Evolutionary conservation across 257 asterid genomes (phyloP), one percentile per base, ranked within the genome.

Genomic region (Euphrasia confusa): DNA sequence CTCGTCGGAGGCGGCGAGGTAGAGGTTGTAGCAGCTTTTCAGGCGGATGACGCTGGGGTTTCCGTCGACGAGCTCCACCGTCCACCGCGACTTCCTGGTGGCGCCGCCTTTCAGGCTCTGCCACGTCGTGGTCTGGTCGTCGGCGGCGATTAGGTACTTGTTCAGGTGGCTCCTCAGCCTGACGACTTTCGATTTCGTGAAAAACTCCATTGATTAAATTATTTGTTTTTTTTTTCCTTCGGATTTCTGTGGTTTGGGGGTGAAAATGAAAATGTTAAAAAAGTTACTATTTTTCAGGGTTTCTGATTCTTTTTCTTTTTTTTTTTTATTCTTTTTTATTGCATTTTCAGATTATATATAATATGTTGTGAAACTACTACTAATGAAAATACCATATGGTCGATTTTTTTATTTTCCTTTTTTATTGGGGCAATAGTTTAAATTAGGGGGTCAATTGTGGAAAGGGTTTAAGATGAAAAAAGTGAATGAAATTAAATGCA

Each of bases 1-100:
- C 52, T 45, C 52, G 52, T 45, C 52, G 52, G 52, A 45, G 52
- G 52, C 52, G 52, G 52, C 52, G 52, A 45, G 52, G 52, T 45
- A 45, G 18, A 17, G 52, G 52, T n/a, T 45, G 18, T 45, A 14
- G 52, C 52, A 45, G 18, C 52, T 45, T n/a, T 45, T 45, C 18
- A 45, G 52, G 52, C 52, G 52, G 18, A 45, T 11, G 52, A n/a
- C 17, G 52, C 5, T 14, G 52, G 18, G 15, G 9, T 45, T 14
- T 4, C 52, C 52, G 52, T 45, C 52, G 52, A 45, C 52, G 52
- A 45, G 21, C 52, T 45, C 52, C 52, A 45, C 52, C 18, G 17
- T n/a, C 52, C 52, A 45, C 52, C 52, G 52, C 7, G 52, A 45
- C 17, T 45, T 45, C 18, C 52, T 45, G 52, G 52, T 14, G 52